A percentile compares a stretch with the other conserved stretches of the same genome.
Evolutionary conservation across 2,329 filamentous ascomycete genomes (phyloP).

Genomic region (Didymella pinodella): DNA sequence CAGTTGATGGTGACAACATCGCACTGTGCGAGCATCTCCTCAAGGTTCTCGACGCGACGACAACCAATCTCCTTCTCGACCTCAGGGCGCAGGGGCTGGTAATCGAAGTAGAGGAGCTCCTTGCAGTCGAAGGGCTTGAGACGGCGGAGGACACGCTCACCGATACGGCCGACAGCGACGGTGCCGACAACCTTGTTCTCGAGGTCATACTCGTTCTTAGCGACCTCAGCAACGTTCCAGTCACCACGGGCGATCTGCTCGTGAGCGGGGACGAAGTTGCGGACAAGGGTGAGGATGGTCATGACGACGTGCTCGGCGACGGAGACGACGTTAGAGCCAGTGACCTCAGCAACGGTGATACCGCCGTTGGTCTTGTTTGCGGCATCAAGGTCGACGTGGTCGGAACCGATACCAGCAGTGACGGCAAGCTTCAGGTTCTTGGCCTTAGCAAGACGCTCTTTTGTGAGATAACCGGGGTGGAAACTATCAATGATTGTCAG

Average conservation of each 20-base stretch:
- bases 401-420: constrained; percentile 96
- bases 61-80: constrained; percentile 95
- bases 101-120: constrained; percentile 99
- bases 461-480: constrained; percentile 97
- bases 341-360: constrained; percentile 96
- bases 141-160: constrained; percentile 94
- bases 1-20: constrained; percentile 99
- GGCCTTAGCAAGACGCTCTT: constrained; percentile 93
- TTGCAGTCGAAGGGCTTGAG: constrained; percentile 99
- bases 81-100: constrained; percentile 89
- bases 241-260: constrained; percentile 89
- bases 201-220: constrained; percentile 98
- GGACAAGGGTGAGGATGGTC: constrained; percentile 95
- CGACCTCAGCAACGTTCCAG: constrained; percentile 94
- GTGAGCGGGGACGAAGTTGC: constrained; percentile 98
- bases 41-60: constrained; percentile 84
- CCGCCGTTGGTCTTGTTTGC: constrained; percentile 99
- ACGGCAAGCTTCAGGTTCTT: constrained; percentile 99
- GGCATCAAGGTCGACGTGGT: constrained; percentile 96
- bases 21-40: constrained; percentile 93
- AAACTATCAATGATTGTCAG: constrained; percentile 66
- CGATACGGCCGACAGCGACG: constrained; percentile 95
- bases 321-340: constrained; percentile 96
- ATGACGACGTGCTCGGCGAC: constrained; percentile 99
- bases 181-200: constrained; percentile 98